Evolutionary conservation across 176 grass and related monocot genomes (phyloP).

Genomic region (Zea mays): DNA sequence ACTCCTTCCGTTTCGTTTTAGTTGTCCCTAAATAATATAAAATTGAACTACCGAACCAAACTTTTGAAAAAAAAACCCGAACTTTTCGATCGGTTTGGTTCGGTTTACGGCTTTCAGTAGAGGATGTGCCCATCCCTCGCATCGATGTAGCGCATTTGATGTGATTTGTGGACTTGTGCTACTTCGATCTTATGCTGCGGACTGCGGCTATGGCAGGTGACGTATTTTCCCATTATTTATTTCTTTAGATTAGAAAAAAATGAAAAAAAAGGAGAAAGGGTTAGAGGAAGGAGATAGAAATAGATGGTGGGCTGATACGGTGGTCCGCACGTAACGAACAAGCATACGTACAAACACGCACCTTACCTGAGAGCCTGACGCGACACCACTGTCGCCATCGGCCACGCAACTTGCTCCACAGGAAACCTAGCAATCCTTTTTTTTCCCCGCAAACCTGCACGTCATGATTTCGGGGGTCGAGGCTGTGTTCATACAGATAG

Average conservation of each 20-base stretch:
- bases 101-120: too few species aligned
- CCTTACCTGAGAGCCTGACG: not conserved
- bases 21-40: too few species aligned
- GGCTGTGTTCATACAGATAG: too few species aligned
- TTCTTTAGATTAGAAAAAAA: not conserved
- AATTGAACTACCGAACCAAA: too few species aligned
- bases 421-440: constrained; percentile 10
- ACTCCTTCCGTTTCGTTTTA: too few species aligned
- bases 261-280: not conserved
- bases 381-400: constrained; percentile 15
- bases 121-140: too few species aligned
- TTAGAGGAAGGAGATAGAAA: not conserved
- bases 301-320: not conserved
- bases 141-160: not conserved
- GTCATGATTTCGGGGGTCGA: too few species aligned
- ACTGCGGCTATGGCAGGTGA: too few species aligned
- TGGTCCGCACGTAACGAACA: constrained; percentile 19
- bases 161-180: not conserved
- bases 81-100: too few species aligned
- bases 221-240: too few species aligned
- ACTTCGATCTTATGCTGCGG: not conserved
- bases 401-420: not conserved
- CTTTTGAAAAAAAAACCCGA: too few species aligned
- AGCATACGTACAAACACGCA: not conserved
- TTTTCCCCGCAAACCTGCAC: not conserved